A percentile compares a stretch with the other conserved stretches of the same genome.
phyloP scores from a whole-genome alignment of 2,329 filamentous ascomycete species.

The Aureobasidium sp. region DNA sequence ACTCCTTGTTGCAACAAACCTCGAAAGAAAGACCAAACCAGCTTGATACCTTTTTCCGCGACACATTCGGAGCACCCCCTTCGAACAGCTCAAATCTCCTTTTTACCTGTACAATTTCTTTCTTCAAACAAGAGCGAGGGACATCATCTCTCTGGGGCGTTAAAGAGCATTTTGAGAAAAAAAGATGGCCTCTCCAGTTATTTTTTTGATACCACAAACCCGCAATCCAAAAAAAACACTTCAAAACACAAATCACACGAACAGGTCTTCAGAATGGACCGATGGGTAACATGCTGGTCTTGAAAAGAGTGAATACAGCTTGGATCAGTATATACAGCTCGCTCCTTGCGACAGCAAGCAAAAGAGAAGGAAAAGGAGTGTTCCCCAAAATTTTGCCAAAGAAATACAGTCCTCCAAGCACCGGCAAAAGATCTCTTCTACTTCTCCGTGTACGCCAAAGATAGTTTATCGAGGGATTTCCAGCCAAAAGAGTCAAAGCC shows the following conservation, averaged over 20 bases:
- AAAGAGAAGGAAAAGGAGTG: neutral
- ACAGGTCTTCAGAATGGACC: neutral
- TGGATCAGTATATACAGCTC: neutral
- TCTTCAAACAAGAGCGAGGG: too few relatives aligned
- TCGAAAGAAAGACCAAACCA: neutral
- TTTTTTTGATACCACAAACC: too few relatives aligned
- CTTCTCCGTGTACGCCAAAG: neutral
- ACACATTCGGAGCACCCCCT: neutral
- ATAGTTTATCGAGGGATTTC: neutral
- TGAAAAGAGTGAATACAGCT: neutral
- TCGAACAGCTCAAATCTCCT: too few relatives aligned
- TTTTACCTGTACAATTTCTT: too few relatives aligned
- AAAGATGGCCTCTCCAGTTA: too few relatives aligned
- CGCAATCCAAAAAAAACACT: neutral
- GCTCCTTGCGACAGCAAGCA: neutral
- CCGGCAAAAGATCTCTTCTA: neutral
- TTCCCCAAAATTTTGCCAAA: neutral
- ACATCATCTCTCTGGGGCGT: too few relatives aligned
- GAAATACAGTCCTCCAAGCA: neutral
- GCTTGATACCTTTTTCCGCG: neutral
- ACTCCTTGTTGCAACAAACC: neutral
- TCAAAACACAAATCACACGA: neutral
- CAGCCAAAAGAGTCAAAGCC: neutral
- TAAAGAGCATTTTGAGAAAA: too few relatives aligned
- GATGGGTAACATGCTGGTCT: neutral